phyloP scores from a whole-genome alignment of 176 grass and related monocot species.

The Carex pumila region DNA sequence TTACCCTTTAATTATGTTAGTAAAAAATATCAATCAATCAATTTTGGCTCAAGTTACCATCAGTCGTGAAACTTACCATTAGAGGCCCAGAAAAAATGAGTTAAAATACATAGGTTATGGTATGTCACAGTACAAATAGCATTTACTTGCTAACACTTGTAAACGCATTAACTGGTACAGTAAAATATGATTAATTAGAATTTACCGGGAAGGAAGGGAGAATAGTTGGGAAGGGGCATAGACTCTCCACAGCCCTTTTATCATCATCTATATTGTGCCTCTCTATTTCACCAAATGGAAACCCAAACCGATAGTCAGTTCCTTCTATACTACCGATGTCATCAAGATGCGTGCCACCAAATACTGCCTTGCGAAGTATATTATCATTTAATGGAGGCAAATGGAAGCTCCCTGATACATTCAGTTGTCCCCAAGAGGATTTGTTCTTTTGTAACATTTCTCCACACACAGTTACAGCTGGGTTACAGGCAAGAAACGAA shows the following conservation, averaged over 20 bases:
- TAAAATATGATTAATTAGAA: not conserved
- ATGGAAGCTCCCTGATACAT: slow-evolving; percentile 66
- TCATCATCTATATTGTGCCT: slow-evolving; percentile 46
- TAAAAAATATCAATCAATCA: not conserved
- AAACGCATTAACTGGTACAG: not conserved
- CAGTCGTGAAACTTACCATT: not conserved
- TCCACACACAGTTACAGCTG: slow-evolving; percentile 49
- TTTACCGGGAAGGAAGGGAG: slow-evolving; percentile 70
- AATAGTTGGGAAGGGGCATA: slow-evolving; percentile 78
- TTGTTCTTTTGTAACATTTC: slow-evolving; percentile 42
- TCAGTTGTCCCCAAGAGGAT: slow-evolving; percentile 62
- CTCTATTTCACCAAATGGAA: slow-evolving; percentile 51
- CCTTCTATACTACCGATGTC: slow-evolving; percentile 32
- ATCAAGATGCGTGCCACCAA: slow-evolving; percentile 34
- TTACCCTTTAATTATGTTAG: not conserved
- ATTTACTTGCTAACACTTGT: not conserved
- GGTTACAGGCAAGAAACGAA: slow-evolving; percentile 44
- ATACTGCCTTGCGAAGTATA: slow-evolving; percentile 52
- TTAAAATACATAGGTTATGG: not conserved
- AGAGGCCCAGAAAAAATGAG: not conserved
- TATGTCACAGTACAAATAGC: not conserved
- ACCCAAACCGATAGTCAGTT: slow-evolving; percentile 87
- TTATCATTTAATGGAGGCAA: slow-evolving; percentile 83
- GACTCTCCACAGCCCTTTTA: slow-evolving; percentile 45
- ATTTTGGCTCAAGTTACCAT: not conserved